A percentile compares a stretch with the other conserved stretches of the same genome.
phyloP scores from a whole-genome alignment of 176 grass and related monocot genomes.

The Stipa capillata region DNA sequence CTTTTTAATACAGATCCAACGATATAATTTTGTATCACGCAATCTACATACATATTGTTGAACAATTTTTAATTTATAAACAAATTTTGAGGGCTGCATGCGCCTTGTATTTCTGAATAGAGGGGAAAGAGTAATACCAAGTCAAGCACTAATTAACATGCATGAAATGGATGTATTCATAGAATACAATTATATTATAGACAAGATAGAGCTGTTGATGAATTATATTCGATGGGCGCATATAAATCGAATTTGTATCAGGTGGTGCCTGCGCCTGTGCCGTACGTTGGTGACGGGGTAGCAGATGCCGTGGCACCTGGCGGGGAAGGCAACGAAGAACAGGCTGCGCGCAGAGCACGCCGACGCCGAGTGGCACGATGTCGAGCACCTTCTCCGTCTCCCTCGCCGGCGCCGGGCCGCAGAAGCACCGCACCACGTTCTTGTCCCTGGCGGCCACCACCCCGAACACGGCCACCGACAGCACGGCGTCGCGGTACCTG shows the following conservation, averaged over 20 bases:
- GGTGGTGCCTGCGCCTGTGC: not conserved
- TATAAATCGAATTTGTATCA: not conserved
- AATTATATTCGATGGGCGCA: too few relatives aligned
- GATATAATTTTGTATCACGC: too few relatives aligned
- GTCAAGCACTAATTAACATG: too few relatives aligned
- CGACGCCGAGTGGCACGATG: conserved; percentile 55
- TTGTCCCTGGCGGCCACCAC: conserved; percentile 59
- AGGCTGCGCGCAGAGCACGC: conserved; percentile 67
- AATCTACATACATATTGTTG: too few relatives aligned
- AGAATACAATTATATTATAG: too few relatives aligned
- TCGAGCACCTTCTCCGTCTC: conserved; percentile 45
- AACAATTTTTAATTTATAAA: too few relatives aligned
- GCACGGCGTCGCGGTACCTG: conserved; percentile 52
- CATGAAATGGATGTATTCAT: too few relatives aligned
- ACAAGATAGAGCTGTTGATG: too few relatives aligned
- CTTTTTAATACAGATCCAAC: too few relatives aligned
- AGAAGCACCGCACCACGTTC: conserved; percentile 55
- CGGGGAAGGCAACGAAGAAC: conserved; percentile 68
- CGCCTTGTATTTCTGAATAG: too few relatives aligned
- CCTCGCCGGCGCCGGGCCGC: conserved; percentile 10
- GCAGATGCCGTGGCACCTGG: conserved; percentile 37
- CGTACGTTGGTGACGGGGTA: conserved; percentile 4
- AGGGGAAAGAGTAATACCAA: too few relatives aligned
- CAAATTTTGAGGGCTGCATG: too few relatives aligned
- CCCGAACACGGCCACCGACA: conserved; percentile 57